phyloP scores from a whole-genome alignment of 805 yeast species.

The Yamadazyma nakazawae region DNA sequence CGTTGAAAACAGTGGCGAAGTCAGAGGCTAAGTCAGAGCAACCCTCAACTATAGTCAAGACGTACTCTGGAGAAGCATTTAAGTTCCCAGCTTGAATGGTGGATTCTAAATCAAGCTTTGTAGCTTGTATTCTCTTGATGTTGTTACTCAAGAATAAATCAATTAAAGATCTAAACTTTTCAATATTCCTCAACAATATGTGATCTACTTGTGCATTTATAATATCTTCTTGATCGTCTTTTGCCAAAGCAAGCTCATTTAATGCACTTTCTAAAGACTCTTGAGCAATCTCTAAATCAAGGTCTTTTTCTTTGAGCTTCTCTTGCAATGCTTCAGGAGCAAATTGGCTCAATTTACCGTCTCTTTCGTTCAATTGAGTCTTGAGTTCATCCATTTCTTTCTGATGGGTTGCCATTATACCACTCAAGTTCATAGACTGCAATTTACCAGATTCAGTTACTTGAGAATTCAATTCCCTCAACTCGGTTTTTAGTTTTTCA shows the following conservation, averaged over 20 bases:
- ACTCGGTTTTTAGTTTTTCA: conserved; percentile 61
- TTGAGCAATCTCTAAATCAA: conserved; percentile 74
- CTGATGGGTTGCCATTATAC: conserved; percentile 60
- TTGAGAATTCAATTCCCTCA: conserved; percentile 57
- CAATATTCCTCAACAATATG: conserved; percentile 45
- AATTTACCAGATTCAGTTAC: conserved; percentile 58
- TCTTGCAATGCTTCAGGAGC: conserved; percentile 37
- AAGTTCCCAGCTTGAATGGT: conserved; percentile 83
- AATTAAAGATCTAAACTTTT: conserved; percentile 49
- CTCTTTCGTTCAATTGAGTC: conserved; percentile 41
- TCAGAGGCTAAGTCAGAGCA: conserved; percentile 71
- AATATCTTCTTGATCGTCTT: conserved; percentile 48
- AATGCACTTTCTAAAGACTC: conserved; percentile 76
- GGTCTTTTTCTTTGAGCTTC: conserved; percentile 61
- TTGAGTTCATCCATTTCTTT: conserved; percentile 56
- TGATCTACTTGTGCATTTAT: conserved; percentile 58
- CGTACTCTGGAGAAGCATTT: conserved; percentile 66
- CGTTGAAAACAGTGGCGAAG: conserved; percentile 74
- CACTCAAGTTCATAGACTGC: conserved; percentile 60
- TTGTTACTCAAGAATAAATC: conserved; percentile 73
- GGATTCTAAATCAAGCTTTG: conserved; percentile 65
- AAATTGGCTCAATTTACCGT: conserved; percentile 18
- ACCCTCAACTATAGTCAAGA: conserved; percentile 67
- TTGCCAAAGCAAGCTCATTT: conserved; percentile 52
- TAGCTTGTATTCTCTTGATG: conserved; percentile 68